Evolutionary conservation across 768 basidiomycete genomes (phyloP).

Genomic region (Kwoniella europaea): DNA sequence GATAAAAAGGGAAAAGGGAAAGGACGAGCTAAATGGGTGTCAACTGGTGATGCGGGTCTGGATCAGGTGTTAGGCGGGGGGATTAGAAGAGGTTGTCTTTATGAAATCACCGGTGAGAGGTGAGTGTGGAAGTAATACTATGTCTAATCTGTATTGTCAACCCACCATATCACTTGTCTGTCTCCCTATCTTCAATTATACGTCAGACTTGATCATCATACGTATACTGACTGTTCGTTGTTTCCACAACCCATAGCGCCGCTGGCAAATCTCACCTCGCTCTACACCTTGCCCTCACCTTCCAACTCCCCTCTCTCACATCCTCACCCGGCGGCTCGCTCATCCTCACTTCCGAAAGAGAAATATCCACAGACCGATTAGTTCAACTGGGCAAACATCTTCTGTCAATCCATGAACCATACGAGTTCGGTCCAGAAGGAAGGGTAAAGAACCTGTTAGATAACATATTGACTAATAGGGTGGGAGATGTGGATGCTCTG

Average conservation of each 20-base stretch:
- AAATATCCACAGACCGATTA: slow-evolving; percentile 51
- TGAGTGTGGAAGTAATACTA: slow-evolving; percentile 54
- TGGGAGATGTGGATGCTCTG: slow-evolving; percentile 56
- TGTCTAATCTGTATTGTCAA: too few species aligned
- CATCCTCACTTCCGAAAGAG: slow-evolving; percentile 54
- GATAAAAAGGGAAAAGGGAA: slow-evolving; percentile 15
- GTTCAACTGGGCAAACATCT: slow-evolving; percentile 43
- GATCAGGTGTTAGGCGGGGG: slow-evolving; percentile 80
- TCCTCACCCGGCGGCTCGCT: slow-evolving; percentile 64
- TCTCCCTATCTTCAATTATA: too few species aligned
- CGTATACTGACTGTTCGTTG: slow-evolving; percentile 5
- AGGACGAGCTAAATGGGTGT: slow-evolving; percentile 62
- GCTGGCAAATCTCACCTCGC: slow-evolving; percentile 94
- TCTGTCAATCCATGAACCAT: slow-evolving; percentile 24
- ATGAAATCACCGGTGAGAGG: slow-evolving; percentile 91
- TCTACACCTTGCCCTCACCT: slow-evolving; percentile 77
- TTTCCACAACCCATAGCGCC: slow-evolving; percentile 64
- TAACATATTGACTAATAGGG: slow-evolving; percentile 64
- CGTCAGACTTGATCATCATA: neutral
- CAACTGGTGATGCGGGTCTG: slow-evolving; percentile 74
- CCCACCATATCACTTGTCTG: too few species aligned
- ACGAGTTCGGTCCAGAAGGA: neutral
- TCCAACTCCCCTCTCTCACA: slow-evolving; percentile 69
- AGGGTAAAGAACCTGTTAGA: slow-evolving; percentile 31
- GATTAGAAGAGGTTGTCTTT: slow-evolving; percentile 75